A percentile compares a stretch with the other conserved stretches of the same genome.
Evolutionary conservation across 805 yeast species (phyloP).

Genomic region (Candida glaebosa): DNA sequence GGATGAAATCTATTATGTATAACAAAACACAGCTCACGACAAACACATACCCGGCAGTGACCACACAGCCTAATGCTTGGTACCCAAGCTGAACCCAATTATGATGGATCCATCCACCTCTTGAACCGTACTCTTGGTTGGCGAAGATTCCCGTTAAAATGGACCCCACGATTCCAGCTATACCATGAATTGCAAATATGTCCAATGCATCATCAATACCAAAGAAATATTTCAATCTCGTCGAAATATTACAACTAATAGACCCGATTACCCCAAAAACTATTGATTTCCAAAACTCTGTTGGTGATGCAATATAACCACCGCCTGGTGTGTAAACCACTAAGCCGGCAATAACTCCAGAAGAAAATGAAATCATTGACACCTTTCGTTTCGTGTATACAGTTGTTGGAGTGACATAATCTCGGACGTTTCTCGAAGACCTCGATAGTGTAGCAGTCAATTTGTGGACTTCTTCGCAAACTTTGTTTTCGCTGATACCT

Average conservation of each 20-base stretch:
- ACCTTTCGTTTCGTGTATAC: constrained; percentile 22
- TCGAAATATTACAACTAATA: constrained; percentile 31
- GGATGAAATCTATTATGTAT: constrained; percentile 34
- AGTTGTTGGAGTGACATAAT: constrained; percentile 4
- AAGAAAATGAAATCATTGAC: constrained; percentile 36
- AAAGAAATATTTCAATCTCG: constrained; percentile 37
- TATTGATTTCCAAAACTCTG: constrained; percentile 38
- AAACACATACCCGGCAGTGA: constrained; percentile 33
- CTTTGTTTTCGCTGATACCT: constrained; percentile 9
- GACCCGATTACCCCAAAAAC: constrained; percentile 40
- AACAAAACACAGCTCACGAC: constrained; percentile 28
- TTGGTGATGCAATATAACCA: constrained; percentile 33
- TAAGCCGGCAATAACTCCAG: constrained; percentile 40
- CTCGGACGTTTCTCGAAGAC: not conserved
- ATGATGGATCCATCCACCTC: constrained; percentile 41
- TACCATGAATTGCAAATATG: constrained; percentile 42
- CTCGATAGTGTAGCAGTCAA: not conserved
- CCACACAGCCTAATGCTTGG: constrained; percentile 35
- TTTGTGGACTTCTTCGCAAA: not conserved
- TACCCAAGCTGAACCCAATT: constrained; percentile 41
- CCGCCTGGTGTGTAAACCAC: constrained; percentile 44
- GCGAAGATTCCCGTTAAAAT: constrained; percentile 41
- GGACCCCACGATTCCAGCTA: constrained; percentile 39
- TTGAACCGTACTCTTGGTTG: constrained; percentile 23
- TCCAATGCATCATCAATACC: constrained; percentile 42